Conservation (phyloP, 2,329 filamentous ascomycete genomes). For the Penicillium sp. region DNA sequence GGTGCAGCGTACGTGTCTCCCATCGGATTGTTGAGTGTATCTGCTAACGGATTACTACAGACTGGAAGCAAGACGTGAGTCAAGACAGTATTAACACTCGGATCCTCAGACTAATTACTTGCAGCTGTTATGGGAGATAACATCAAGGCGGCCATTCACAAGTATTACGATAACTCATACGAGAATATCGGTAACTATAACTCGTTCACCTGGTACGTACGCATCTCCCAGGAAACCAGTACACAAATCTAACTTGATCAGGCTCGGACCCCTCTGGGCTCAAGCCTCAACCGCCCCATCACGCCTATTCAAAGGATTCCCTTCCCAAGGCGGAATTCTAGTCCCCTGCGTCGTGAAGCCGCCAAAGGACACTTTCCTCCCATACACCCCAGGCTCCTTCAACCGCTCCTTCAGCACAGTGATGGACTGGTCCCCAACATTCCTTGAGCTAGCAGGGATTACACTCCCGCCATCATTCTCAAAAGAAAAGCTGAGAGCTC, state of each 20-base stretch:
- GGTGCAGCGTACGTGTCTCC: conserved; percentile 29
- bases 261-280: conserved; percentile 34
- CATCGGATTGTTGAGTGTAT: neutral
- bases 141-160: conserved; percentile 31
- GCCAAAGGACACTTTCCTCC: conserved; percentile 4
- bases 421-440: conserved; percentile 18
- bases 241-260: neutral
- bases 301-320: conserved; percentile 27
- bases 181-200: conserved; percentile 37
- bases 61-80: conserved; percentile 15
- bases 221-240: neutral
- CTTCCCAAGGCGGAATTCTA: conserved; percentile 27
- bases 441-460: conserved; percentile 16
- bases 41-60: neutral
- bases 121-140: conserved; percentile 32
- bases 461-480: conserved; percentile 1
- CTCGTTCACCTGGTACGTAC: conserved; percentile 34
- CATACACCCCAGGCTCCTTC: conserved; percentile 7
- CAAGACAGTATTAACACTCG: neutral
- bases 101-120: neutral
- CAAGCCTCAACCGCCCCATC: conserved; percentile 27
- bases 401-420: conserved; percentile 23
- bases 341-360: conserved; percentile 27
- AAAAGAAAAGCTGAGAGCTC: neutral
- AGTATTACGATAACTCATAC: conserved; percentile 40